Conservation (phyloP, 192 early-diverging fungal species). For the Spizellomyces sp. region DNA sequence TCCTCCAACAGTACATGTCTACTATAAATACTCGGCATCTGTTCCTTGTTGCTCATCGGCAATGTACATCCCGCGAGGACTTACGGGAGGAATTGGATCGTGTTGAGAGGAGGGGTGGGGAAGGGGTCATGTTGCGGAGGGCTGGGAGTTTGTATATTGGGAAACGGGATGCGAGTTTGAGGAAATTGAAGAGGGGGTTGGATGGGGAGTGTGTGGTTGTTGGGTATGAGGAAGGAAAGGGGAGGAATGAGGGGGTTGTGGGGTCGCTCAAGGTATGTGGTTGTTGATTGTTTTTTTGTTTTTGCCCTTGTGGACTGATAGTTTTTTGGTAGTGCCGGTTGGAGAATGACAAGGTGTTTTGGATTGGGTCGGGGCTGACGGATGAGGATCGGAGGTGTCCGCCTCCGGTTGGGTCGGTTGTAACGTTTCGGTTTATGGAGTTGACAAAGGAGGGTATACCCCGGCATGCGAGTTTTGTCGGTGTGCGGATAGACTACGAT, state of each 20-base stretch:
- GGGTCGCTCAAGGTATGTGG: slow-evolving; percentile 55
- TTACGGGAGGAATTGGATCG: slow-evolving; percentile 50
- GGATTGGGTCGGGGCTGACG: slow-evolving; percentile 68
- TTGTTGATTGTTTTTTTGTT: neutral
- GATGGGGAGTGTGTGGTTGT: slow-evolving; percentile 72
- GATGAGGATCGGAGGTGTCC: slow-evolving; percentile 59
- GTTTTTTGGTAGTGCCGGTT: slow-evolving; percentile 63
- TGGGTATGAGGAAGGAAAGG: slow-evolving; percentile 57
- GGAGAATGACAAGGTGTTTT: slow-evolving; percentile 64
- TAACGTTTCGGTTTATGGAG: slow-evolving; percentile 56
- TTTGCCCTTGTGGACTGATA: neutral
- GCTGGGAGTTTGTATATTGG: slow-evolving; percentile 44
- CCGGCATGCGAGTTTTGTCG: slow-evolving; percentile 49
- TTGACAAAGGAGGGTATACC: slow-evolving; percentile 46
- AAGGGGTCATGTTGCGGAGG: slow-evolving; percentile 68
- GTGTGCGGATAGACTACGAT: slow-evolving; percentile 36
- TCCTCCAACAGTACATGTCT: slow-evolving; percentile 41
- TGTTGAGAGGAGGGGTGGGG: slow-evolving; percentile 63
- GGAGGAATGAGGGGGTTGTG: slow-evolving; percentile 55
- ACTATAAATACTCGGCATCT: slow-evolving; percentile 6
- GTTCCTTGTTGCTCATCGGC: slow-evolving; percentile 51
- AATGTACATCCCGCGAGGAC: slow-evolving; percentile 45
- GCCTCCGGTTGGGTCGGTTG: slow-evolving; percentile 51
- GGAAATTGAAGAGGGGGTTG: slow-evolving; percentile 74
- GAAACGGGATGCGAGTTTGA: slow-evolving; percentile 54